A percentile compares a stretch with the other conserved stretches of the same genome.
Conservation (phyloP, 23 red algal species). For the Pyropia haitanensis region DNA sequence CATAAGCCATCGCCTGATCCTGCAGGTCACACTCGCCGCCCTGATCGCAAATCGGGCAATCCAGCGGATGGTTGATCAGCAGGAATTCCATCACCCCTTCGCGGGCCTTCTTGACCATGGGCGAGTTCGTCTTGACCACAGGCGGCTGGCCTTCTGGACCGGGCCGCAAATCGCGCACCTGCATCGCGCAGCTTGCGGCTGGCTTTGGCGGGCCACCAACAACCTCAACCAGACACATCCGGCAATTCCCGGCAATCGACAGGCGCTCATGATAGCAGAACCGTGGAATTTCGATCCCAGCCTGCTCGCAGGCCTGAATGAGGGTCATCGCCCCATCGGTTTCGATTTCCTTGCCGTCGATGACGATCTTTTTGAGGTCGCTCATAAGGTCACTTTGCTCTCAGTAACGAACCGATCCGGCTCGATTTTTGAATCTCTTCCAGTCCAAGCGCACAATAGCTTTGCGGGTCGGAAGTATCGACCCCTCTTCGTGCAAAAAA, state of each 20-base stretch:
- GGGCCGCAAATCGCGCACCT: slow-evolving; percentile 88
- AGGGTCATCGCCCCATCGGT: slow-evolving; percentile 62
- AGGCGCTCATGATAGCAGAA: slow-evolving; percentile 99
- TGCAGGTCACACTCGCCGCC: slow-evolving; percentile 98
- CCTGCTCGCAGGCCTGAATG: slow-evolving; percentile 77
- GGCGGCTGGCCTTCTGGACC: too few relatives aligned
- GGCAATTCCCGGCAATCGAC: slow-evolving; percentile 93
- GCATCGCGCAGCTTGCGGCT: slow-evolving; percentile 89
- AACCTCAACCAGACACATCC: slow-evolving; percentile 98
- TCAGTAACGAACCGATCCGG: too few relatives aligned
- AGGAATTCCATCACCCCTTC: slow-evolving; percentile 95
- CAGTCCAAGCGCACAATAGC: too few relatives aligned
- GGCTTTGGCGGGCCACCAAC: slow-evolving; percentile 89
- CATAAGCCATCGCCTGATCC: slow-evolving; percentile 98
- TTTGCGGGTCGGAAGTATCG: too few relatives aligned
- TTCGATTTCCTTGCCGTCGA: slow-evolving; percentile 55
- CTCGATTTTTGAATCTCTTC: too few relatives aligned
- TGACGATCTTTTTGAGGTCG: too few relatives aligned
- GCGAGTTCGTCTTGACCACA: slow-evolving; percentile 69
- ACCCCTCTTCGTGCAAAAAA: too few relatives aligned
- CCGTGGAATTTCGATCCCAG: slow-evolving; percentile 86
- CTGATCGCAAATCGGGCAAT: slow-evolving; percentile 99
- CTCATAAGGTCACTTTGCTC: too few relatives aligned
- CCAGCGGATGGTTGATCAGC: slow-evolving; percentile 86
- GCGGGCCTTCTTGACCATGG: slow-evolving; percentile 80